A percentile compares a stretch with the other conserved stretches of the same genome.
Evolutionary conservation across 441 rosid genomes (phyloP).

Genomic region (Populus hybrid): DNA sequence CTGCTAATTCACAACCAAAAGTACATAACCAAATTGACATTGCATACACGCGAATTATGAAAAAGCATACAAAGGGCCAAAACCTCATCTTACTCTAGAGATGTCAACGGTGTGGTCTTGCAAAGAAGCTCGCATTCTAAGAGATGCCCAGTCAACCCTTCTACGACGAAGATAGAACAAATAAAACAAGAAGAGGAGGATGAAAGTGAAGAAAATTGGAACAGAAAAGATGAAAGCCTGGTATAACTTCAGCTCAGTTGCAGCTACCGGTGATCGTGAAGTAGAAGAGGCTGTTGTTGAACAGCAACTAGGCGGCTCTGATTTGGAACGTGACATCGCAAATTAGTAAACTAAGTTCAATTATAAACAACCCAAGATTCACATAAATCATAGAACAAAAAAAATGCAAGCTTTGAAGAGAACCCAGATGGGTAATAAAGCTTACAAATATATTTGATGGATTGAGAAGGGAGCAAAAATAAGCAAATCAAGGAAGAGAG

Average conservation of each 20-base stretch:
- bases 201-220: conserved; percentile 70
- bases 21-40: conserved; percentile 1
- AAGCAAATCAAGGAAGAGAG: background rate
- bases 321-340: conserved; percentile 40
- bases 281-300: conserved; percentile 27
- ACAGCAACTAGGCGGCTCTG: conserved; percentile 25
- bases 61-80: background rate
- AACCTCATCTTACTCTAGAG: conserved; percentile 31
- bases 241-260: conserved; percentile 64
- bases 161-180: conserved; percentile 72
- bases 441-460: background rate
- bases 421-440: conserved; percentile 10
- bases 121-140: conserved; percentile 48
- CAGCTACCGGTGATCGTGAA: conserved; percentile 16
- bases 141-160: conserved; percentile 62
- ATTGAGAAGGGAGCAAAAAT: background rate
- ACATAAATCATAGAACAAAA: conserved; percentile 8
- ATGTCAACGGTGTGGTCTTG: conserved; percentile 15
- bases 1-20: conserved; percentile 29
- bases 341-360: background rate
- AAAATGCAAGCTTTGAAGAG: conserved; percentile 7
- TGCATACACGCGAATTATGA: background rate
- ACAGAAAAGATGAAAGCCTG: conserved; percentile 77
- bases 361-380: background rate
- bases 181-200: conserved; percentile 70